These are phyloP conservation scores for Entelexis sorbosivorans DNA, from an alignment of 1,139 yeast genomes.

Conservation along the genomic window DNA sequence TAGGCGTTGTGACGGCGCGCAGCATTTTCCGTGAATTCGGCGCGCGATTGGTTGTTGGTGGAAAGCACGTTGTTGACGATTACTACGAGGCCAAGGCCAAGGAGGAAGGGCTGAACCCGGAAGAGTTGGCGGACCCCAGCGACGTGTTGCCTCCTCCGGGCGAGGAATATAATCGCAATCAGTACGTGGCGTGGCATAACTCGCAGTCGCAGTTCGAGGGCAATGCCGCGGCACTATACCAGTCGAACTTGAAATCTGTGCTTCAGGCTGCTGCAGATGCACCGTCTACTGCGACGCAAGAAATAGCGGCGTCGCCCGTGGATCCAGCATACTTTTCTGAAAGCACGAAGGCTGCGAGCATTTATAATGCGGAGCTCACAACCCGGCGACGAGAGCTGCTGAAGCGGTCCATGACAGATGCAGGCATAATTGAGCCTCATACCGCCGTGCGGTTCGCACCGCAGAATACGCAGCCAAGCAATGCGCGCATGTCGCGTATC, in stretches of 20 bases:
- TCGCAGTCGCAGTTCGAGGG: constrained; percentile 27
- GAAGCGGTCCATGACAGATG: constrained; percentile 23
- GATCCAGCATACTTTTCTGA: constrained; percentile 55
- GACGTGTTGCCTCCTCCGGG: constrained; percentile 40
- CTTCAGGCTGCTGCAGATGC: constrained; percentile 10
- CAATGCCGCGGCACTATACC: constrained; percentile 34
- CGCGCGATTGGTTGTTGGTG: constrained; percentile 67
- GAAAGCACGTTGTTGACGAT: constrained; percentile 74
- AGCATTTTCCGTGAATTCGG: constrained; percentile 90
- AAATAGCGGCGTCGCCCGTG: not conserved
- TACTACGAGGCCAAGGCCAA: constrained; percentile 71
- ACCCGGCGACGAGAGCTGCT: constrained; percentile 40
- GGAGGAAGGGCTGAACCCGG: constrained; percentile 62
- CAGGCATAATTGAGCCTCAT: constrained; percentile 53
- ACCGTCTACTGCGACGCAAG: not conserved
- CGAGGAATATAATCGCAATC: constrained; percentile 38
- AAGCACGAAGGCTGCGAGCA: constrained; percentile 43
- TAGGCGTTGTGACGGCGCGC: constrained; percentile 82
- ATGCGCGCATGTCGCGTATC: constrained; percentile 29
- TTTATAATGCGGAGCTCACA: constrained; percentile 50
- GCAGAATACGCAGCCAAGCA: constrained; percentile 58
- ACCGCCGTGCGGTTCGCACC: constrained; percentile 73
- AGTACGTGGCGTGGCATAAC: constrained; percentile 45
- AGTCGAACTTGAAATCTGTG: constrained; percentile 24
- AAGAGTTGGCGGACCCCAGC: constrained; percentile 69